Evolutionary conservation across 176 grass and related monocot species (phyloP).

Genomic region (Hsuehochloa calcarea): DNA sequence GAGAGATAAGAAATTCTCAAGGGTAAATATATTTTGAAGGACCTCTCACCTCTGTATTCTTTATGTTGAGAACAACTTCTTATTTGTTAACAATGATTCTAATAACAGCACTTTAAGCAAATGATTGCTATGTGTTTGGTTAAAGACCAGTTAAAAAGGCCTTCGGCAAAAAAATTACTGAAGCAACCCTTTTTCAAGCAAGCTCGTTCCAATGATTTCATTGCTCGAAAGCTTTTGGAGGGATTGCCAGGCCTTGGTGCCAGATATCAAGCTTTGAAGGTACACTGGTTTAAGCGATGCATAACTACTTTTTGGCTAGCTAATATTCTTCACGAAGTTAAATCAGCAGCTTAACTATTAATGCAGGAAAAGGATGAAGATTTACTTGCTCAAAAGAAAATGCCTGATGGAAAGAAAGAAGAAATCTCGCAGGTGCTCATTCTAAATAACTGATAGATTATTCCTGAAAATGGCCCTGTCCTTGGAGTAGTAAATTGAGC

Average conservation of each 20-base stretch:
- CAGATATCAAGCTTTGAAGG: slow-evolving; percentile 93
- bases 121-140: slow-evolving; percentile 94
- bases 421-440: slow-evolving; percentile 85
- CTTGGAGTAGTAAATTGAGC: slow-evolving; percentile 6
- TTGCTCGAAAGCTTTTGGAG: slow-evolving; percentile 77
- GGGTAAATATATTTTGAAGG: slow-evolving; percentile 54
- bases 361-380: slow-evolving; percentile 84
- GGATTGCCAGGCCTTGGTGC: slow-evolving; percentile 80
- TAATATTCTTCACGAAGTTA: slow-evolving; percentile 26
- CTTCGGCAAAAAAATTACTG: slow-evolving; percentile 68
- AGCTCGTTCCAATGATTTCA: slow-evolving; percentile 79
- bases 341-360: background rate
- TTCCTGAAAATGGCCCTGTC: slow-evolving; percentile 7
- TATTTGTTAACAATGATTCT: slow-evolving; percentile 15
- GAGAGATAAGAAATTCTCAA: slow-evolving; percentile 82
- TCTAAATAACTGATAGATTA: slow-evolving; percentile 28
- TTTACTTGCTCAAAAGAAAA: slow-evolving; percentile 97
- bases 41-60: background rate
- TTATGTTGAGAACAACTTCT: slow-evolving; percentile 12
- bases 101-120: slow-evolving; percentile 80
- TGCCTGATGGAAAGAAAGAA: slow-evolving; percentile 85
- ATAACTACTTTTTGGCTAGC: slow-evolving; percentile 14
- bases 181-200: slow-evolving; percentile 97
- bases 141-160: slow-evolving; percentile 89
- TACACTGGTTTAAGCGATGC: slow-evolving; percentile 34